phyloP scores from a whole-genome alignment of 2,329 filamentous ascomycete genomes.

The Chalaropsis ovoidea region DNA sequence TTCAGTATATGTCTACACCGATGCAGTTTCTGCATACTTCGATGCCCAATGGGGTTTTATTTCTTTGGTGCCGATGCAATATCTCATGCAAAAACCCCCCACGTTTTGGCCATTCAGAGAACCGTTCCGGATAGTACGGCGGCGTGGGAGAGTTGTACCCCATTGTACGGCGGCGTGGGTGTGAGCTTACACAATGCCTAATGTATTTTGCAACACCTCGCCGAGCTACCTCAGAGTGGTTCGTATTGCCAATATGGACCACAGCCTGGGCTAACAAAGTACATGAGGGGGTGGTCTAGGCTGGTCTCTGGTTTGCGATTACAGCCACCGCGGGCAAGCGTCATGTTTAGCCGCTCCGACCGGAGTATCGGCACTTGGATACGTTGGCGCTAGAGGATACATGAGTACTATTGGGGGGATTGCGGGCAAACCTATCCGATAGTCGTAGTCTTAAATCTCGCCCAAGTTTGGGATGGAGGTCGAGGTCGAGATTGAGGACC shows the following conservation, averaged over 20 bases:
- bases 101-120: constrained; percentile 13
- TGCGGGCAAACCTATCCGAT: background rate
- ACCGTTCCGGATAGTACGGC: background rate
- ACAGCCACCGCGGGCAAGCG: background rate
- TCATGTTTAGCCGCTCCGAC: no score
- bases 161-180: background rate
- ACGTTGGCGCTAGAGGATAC: background rate
- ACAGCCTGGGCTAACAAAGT: background rate
- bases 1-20: background rate
- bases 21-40: constrained; percentile 5
- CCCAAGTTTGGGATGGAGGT: background rate
- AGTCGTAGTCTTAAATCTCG: background rate
- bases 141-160: background rate
- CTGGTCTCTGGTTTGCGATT: background rate
- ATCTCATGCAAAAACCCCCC: constrained; percentile 20
- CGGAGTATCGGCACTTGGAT: background rate
- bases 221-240: background rate
- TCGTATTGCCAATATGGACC: background rate
- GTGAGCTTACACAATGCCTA: background rate
- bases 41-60: constrained; percentile 19
- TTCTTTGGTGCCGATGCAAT: constrained; percentile 22
- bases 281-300: background rate
- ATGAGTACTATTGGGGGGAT: background rate
- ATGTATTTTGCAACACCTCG: background rate
- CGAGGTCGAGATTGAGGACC: background rate